These are phyloP conservation scores for Rosa multiflora DNA, from an alignment of 306 rosid species.

Conservation along the genomic window DNA sequence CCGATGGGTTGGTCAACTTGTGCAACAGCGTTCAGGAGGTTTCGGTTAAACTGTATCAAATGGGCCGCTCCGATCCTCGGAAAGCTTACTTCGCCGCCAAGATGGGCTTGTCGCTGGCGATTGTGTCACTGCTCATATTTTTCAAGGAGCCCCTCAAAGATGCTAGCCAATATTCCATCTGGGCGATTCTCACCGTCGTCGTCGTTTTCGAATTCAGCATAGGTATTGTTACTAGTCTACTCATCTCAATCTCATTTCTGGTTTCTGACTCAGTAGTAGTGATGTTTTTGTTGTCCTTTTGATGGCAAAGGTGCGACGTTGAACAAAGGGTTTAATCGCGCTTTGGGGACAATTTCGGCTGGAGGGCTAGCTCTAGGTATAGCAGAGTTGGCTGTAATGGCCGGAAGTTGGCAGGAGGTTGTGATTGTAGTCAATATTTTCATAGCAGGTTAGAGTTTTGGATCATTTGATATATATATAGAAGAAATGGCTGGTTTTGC, in stretches of 20 bases:
- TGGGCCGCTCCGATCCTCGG: slow-evolving; percentile 70
- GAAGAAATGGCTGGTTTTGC: background rate
- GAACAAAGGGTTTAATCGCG: slow-evolving; percentile 75
- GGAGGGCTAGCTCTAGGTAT: slow-evolving; percentile 65
- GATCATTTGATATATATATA: background rate
- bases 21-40: slow-evolving; percentile 14
- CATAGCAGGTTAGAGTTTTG: slow-evolving; percentile 56
- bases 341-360: slow-evolving; percentile 71
- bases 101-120: slow-evolving; percentile 54
- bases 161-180: slow-evolving; percentile 50
- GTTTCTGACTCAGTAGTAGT: background rate
- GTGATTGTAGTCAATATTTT: slow-evolving; percentile 48
- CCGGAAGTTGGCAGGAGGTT: slow-evolving; percentile 46
- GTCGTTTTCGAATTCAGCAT: slow-evolving; percentile 80
- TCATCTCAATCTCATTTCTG: background rate
- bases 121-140: slow-evolving; percentile 54
- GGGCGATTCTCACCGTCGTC: slow-evolving; percentile 76
- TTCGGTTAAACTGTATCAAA: slow-evolving; percentile 34
- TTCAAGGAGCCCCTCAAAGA: slow-evolving; percentile 44
- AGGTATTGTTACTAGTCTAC: slow-evolving; percentile 34
- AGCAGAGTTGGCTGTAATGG: slow-evolving; percentile 36
- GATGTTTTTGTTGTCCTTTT: background rate
- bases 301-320: slow-evolving; percentile 58
- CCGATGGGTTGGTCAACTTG: slow-evolving; percentile 36
- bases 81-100: slow-evolving; percentile 54